Evolutionary conservation across 2,329 filamentous ascomycete genomes (phyloP), one percentile per base, ranked within the genome.

Genomic region (Clarireedia homoeocarpa): DNA sequence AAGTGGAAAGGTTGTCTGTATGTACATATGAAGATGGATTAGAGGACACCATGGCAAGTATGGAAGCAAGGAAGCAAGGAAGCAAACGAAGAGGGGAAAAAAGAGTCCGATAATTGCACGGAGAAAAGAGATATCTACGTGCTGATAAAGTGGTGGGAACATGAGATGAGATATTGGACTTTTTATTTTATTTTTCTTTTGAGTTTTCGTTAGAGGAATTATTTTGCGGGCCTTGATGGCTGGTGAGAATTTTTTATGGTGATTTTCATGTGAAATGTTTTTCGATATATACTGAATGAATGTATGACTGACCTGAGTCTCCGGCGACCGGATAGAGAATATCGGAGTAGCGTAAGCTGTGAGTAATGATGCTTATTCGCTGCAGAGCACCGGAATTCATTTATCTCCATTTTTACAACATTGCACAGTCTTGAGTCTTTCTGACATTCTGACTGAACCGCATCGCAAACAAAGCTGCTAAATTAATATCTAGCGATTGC

Each of bases 41-140:
- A 6, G 27, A 6, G 27, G 27, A 10, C 27, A 12, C 1, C 1
- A 30, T 7, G 27, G 27, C 7, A 30, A 30, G 56, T 63, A 62
- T 44, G 60, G 61, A 62, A 38, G 55, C 24, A 54, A 27, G 39
- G 20, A 39, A 48, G 24, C 26, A 30, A 48, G 17, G 42, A 39
- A 17, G 27, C 20, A n/a, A 30, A 17, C 20, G 23, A 30, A 17
- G 24, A n/a, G n/a, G 49, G 24, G n/a, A n/a, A n/a, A 44, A 23
- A 30, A 17, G 49, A 30, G 27, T 30, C 27, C 27, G 27, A 30
- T 9, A 30, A 30, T 30, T 53, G 51, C 51, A 54, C 42, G 44
- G 30, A 26, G 12, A 14, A 39, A 14, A 39, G 26, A 27, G 26
- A 27, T 27, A 27, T 27, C n/a, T n/a, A 40, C 38, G 15, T 40